Conservation (phyloP, 2,329 filamentous ascomycete species). For the Fusarium algeriense region DNA sequence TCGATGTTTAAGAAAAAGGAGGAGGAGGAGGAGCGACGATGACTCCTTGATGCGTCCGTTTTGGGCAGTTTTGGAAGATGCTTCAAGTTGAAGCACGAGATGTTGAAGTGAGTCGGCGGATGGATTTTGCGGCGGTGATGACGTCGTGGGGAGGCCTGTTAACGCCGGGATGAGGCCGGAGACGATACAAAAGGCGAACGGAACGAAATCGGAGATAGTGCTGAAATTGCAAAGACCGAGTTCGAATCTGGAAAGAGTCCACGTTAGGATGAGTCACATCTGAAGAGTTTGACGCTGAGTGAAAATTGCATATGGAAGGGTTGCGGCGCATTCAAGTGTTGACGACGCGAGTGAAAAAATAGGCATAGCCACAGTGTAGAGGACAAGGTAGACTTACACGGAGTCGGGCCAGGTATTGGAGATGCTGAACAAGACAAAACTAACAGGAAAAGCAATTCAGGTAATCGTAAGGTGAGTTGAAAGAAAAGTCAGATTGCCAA, state of each 20-base stretch:
- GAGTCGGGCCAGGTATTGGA: constrained; percentile 3
- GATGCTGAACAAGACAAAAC: constrained; percentile 12
- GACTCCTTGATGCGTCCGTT: constrained; percentile 64
- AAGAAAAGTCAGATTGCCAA: constrained; percentile 40
- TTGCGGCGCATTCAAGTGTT: constrained; percentile 43
- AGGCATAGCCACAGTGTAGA: constrained; percentile 24
- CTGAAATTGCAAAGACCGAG: constrained; percentile 35
- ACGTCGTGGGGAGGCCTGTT: constrained; percentile 45
- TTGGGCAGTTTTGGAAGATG: constrained; percentile 55
- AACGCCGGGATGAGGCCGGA: constrained; percentile 44
- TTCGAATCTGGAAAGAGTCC: constrained; percentile 34
- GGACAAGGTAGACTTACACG: constrained; percentile 18
- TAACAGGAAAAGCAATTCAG: constrained; percentile 34
- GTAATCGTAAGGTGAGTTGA: constrained; percentile 21
- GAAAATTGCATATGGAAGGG: constrained; percentile 26
- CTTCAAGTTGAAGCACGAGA: constrained; percentile 42
- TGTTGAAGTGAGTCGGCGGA: constrained; percentile 35
- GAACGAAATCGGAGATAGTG: constrained; percentile 44
- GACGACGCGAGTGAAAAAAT: constrained; percentile 29
- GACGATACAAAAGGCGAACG: constrained; percentile 37
- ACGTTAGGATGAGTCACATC: constrained; percentile 43
- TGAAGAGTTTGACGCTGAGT: constrained; percentile 16
- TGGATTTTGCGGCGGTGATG: constrained; percentile 46
- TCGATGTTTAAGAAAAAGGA: constrained; percentile 64
- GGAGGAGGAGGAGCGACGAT: constrained; percentile 57